Evolutionary conservation across 164 flowering plant genomes (phyloP), one percentile per base, ranked within the genome.

Genomic region (Akebia trifoliata): DNA sequence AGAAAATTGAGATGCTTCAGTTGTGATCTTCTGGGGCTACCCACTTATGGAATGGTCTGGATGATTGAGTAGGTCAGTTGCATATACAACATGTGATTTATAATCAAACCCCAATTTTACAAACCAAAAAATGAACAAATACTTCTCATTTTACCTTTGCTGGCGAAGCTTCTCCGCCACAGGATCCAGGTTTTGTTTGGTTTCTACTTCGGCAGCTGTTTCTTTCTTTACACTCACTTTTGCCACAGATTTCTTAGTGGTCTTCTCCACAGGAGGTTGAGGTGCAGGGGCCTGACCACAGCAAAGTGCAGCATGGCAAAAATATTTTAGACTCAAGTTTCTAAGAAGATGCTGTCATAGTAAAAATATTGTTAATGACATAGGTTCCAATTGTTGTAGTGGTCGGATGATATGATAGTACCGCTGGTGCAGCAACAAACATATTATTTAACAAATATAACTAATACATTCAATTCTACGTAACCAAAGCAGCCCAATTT

Each of bases 161-260:
- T 81, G 95, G 25, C 93, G 86, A 67, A 92, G 89, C 69, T 92
- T 92, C 69, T 92, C 98, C 68, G 95, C 86, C 2, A 82, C 68
- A 47, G 98, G 98, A 81, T 92, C 96, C 44, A 87, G 70, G 26
- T 75, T 72, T 55, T 59, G 87, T 72, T 82, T 73, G 17, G 72
- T 68, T 30, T 3, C 69, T 52, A 45, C 83, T 68, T 69, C 81
- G 26, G 59, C 74, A 37, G 71, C 37, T 66, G 81, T 86, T 22
- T 68, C 84, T 52, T 83, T 86, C 72, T 72, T 86, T 21, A 67
- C 85, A 40, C 57, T 56, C 26, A 74, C 63, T 66, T 86, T 82
- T 14, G 72, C 61, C 50, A 54, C 75, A 31, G 81, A 8, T 61
- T 82, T 84, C 66, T 81, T 81, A 7, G 87, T 66, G 22, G 67